A percentile compares a stretch with the other conserved stretches of the same genome.
These are phyloP conservation scores for Hymenoscyphus occultus DNA, from an alignment of 2,329 filamentous ascomycete species.

Conservation along the genomic window DNA sequence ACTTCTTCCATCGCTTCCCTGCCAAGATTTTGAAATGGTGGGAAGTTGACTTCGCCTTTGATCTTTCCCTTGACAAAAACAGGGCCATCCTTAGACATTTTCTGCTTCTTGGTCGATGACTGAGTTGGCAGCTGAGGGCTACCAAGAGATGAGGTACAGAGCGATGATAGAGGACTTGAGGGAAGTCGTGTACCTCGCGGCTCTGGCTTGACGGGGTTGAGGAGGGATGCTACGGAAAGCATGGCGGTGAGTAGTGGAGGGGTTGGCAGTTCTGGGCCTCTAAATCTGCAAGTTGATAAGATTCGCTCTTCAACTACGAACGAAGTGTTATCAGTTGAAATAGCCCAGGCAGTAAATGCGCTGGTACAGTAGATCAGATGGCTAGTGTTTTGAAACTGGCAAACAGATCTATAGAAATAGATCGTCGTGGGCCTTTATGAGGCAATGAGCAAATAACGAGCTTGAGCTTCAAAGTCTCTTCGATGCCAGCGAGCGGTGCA, in stretches of 20 bases:
- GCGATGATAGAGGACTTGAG: slow-evolving; percentile 40
- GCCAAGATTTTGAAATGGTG: slow-evolving; percentile 67
- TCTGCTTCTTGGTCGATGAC: slow-evolving; percentile 46
- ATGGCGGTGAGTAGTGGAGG: slow-evolving; percentile 42
- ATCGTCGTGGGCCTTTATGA: slow-evolving; percentile 26
- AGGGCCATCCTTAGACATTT: slow-evolving; percentile 62
- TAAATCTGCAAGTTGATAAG: slow-evolving; percentile 29
- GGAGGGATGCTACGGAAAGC: slow-evolving; percentile 63
- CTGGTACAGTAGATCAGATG: slow-evolving; percentile 24
- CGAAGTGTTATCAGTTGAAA: slow-evolving; percentile 19
- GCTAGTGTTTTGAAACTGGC: slow-evolving; percentile 26
- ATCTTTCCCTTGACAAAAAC: slow-evolving; percentile 59
- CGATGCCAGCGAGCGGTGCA: slow-evolving; percentile 28
- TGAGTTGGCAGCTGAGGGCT: slow-evolving; percentile 30
- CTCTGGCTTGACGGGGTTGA: slow-evolving; percentile 54
- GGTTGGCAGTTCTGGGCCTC: slow-evolving; percentile 24
- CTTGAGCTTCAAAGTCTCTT: slow-evolving; percentile 27
- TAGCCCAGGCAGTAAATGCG: slow-evolving; percentile 16
- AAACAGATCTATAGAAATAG: slow-evolving; percentile 31
- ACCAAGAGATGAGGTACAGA: slow-evolving; percentile 28
- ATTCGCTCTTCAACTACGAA: slow-evolving; percentile 27
- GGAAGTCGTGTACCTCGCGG: slow-evolving; percentile 42
- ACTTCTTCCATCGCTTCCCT: slow-evolving; percentile 56
- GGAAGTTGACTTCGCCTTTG: slow-evolving; percentile 68
- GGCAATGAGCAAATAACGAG: slow-evolving; percentile 24